Evolutionary conservation across 176 grass and related monocot species (phyloP).

Genomic region (Canna indica): DNA sequence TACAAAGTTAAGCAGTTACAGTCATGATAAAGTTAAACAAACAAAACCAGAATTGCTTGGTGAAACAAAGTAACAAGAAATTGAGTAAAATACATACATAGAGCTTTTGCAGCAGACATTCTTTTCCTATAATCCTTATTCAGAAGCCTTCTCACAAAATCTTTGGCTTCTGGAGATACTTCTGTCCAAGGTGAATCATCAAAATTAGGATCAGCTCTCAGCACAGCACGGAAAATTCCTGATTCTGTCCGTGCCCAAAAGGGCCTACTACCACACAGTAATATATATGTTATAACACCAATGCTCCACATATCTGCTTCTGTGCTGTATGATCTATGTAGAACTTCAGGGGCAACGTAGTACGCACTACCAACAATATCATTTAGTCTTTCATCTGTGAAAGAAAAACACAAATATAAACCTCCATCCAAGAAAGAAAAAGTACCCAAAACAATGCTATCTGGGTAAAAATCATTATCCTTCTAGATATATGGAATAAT

Average conservation of each 20-base stretch:
- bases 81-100: conserved; percentile 42
- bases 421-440: conserved; percentile 1
- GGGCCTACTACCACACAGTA: conserved; percentile 89
- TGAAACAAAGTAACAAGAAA: conserved; percentile 2
- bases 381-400: conserved; percentile 92
- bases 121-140: conserved; percentile 99
- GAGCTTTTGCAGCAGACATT: conserved; percentile 95
- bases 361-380: conserved; percentile 99
- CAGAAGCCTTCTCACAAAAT: conserved; percentile 94
- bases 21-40: not conserved
- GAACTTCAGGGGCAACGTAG: conserved; percentile 97
- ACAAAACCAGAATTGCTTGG: conserved; percentile 16
- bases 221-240: conserved; percentile 93
- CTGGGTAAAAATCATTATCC: not conserved
- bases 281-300: conserved; percentile 95
- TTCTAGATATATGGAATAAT: not conserved
- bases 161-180: conserved; percentile 77
- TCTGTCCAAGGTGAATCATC: conserved; percentile 73
- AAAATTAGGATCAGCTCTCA: conserved; percentile 96
- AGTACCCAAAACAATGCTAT: conserved; percentile 5
- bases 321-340: conserved; percentile 90
- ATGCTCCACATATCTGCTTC: conserved; percentile 99
- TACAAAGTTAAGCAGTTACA: not conserved
- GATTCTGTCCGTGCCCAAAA: conserved; percentile 99
- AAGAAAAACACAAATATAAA: conserved; percentile 9